These are phyloP conservation scores for Spathaspora arborariae DNA, from an alignment of 805 yeast genomes.

Conservation along the genomic window DNA sequence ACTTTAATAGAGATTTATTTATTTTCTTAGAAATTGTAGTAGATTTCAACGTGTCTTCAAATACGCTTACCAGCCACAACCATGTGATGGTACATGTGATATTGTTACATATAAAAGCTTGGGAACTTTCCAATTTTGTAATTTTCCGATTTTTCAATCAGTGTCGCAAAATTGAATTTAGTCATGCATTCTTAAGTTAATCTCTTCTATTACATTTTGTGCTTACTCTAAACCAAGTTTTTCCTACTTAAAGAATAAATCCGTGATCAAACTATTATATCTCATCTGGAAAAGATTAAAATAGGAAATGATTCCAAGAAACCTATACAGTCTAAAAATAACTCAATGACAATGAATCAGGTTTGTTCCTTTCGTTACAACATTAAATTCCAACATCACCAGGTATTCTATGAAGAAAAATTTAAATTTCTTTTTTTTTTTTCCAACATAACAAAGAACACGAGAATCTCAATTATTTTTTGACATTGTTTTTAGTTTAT, in stretches of 20 bases:
- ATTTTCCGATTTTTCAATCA: not conserved
- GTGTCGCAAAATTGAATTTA: not conserved
- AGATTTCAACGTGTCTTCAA: not conserved
- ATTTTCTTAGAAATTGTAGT: not conserved
- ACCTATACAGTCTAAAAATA: no score
- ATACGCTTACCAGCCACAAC: no score
- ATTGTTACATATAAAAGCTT: not conserved
- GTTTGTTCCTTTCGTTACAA: not conserved
- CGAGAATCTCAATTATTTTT: not conserved
- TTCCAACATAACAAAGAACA: not conserved
- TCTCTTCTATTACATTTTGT: not conserved
- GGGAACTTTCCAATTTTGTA: not conserved
- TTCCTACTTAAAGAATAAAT: no score
- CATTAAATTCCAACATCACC: not conserved
- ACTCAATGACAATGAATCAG: no score
- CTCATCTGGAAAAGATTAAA: no score
- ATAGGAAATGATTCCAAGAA: no score
- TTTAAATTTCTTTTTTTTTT: not conserved
- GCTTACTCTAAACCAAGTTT: not conserved
- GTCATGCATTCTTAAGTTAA: not conserved
- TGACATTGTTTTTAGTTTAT: no score
- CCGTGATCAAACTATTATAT: no score
- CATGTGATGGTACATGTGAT: no score
- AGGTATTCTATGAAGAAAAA: not conserved
- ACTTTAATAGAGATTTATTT: not conserved